Conservation (phyloP, 2,329 filamentous ascomycete species). For the Paracamarosporium sp. region DNA sequence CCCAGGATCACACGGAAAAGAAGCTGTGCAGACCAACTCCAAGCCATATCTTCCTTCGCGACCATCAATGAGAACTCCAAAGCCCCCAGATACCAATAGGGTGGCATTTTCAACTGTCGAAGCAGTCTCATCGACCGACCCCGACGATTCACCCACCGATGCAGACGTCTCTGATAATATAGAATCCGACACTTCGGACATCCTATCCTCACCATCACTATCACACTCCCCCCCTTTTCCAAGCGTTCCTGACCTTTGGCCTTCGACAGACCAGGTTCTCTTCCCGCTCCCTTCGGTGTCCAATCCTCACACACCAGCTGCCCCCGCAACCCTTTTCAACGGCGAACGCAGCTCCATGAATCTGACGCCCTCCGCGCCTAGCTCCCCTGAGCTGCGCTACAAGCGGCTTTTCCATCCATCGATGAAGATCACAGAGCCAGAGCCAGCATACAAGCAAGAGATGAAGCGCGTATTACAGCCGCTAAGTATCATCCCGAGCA, state of each 20-base stretch:
- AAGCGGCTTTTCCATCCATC: slow-evolving; percentile 50
- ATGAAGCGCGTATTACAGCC: slow-evolving; percentile 11
- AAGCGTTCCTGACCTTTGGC: slow-evolving; percentile 30
- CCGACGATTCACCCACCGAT: slow-evolving; percentile 37
- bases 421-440: neutral
- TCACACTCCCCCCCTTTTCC: slow-evolving; percentile 32
- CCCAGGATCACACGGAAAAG: slow-evolving; percentile 5
- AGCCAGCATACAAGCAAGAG: slow-evolving; percentile 14
- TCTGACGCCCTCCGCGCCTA: slow-evolving; percentile 36
- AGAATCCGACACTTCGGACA: slow-evolving; percentile 40
- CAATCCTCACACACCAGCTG: slow-evolving; percentile 33
- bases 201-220: slow-evolving; percentile 41
- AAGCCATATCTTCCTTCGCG: slow-evolving; percentile 25
- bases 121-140: slow-evolving; percentile 36
- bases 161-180: slow-evolving; percentile 37
- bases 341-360: slow-evolving; percentile 23
- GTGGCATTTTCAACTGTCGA: slow-evolving; percentile 18
- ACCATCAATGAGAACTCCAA: slow-evolving; percentile 7
- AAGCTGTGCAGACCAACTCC: slow-evolving; percentile 9
- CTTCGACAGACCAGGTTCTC: slow-evolving; percentile 31
- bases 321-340: slow-evolving; percentile 20
- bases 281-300: slow-evolving; percentile 37
- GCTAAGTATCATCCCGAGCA: neutral
- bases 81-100: slow-evolving; percentile 11
- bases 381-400: slow-evolving; percentile 49